These are phyloP conservation scores for Euphorbia schlechtendalii DNA, from an alignment of 441 rosid species.

Conservation along the genomic window DNA sequence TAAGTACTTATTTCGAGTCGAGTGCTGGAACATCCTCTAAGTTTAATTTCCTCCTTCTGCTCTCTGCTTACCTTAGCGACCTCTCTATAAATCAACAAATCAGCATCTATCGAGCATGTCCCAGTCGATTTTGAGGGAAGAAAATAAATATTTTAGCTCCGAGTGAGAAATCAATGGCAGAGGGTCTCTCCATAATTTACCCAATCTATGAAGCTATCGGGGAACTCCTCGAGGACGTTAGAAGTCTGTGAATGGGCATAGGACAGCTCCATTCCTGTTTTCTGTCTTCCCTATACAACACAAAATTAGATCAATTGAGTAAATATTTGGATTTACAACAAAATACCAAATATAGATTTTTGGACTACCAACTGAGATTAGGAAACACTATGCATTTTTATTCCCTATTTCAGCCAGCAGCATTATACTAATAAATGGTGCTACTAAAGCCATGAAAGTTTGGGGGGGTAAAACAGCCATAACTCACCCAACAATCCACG, in stretches of 20 bases:
- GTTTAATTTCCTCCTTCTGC: not conserved
- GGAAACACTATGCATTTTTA: not conserved
- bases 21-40: not conserved
- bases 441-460: not conserved
- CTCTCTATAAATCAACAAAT: constrained; percentile 10
- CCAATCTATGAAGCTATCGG: constrained; percentile 84
- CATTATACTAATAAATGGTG: not conserved
- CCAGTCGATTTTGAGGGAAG: constrained; percentile 4
- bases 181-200: constrained; percentile 71
- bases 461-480: not conserved
- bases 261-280: constrained; percentile 32
- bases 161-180: constrained; percentile 45
- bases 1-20: constrained; percentile 15
- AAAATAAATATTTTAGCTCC: not conserved
- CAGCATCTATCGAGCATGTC: constrained; percentile 10
- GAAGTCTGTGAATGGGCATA: constrained; percentile 26
- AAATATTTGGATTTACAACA: not conserved
- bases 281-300: constrained; percentile 45
- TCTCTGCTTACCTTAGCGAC: constrained; percentile 9
- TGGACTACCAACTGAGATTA: not conserved
- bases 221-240: constrained; percentile 45
- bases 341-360: not conserved
- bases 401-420: not conserved
- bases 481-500: not conserved
- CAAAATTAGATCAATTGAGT: not conserved